Evolutionary conservation across 2,329 filamentous ascomycete species (phyloP), one percentile per base, ranked within the genome.

Genomic region (Hypomyces rosellus): DNA sequence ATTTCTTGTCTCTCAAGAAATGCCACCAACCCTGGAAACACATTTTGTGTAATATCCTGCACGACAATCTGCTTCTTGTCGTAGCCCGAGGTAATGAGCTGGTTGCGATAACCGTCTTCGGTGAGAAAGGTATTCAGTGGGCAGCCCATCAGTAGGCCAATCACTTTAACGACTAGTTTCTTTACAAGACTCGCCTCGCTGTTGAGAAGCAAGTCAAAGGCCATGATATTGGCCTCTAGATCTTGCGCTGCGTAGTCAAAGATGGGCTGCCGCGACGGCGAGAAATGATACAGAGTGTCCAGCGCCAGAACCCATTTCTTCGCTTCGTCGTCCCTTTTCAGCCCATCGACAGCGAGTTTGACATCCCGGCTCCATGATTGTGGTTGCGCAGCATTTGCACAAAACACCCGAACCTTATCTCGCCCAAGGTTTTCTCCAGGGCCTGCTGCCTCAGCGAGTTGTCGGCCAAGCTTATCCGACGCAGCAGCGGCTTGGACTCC

Each of bases 211-310:
- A 82, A 65, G 51, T 82, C 79, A 52, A 81, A 82, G 0, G 74
- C 76, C 73, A 80, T 77, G 46, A 78, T 61, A 0, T 74, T 72
- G 1, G 77, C 77, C 3, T 67, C 56, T 1, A 81, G 65, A 0
- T 61, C 61, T 3, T 55, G 59, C 4, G 65, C 62, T 1, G 74
- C 69, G 40, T 74, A 66, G 7, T 62, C 50, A 13, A 81, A 68
- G 2, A 80, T 57, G 0, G 72, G 70, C 48, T 63, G 66, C 13
- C 78, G 65, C 1, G 77, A 80, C 0, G 78, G 79, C 0, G 65
- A 66, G 57, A 81, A 82, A 58, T 82, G 77, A 49, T 82, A 82
- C 5, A 80, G 59, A 2, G 76, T 76, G 57, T 82, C 79, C 1
- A 82, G 67, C 0, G 73, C 78, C 1, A 82, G 66, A 0, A 82